Percentiles rank a stretch among this genome's conserved stretches.
phyloP scores from a whole-genome alignment of 108 stramenopile genomes.

The Epithemia pelagica region DNA sequence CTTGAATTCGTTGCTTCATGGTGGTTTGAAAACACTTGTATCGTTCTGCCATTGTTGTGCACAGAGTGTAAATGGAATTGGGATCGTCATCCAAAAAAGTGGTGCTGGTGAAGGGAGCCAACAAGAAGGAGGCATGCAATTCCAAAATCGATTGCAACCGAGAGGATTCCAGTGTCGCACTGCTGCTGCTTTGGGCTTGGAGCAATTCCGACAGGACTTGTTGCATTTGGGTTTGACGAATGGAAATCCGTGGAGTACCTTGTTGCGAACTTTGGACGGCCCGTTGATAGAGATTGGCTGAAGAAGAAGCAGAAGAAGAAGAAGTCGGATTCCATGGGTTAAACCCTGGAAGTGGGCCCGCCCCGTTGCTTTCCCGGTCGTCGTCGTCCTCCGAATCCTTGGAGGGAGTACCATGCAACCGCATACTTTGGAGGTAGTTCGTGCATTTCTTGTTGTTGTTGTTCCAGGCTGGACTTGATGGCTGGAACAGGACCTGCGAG shows the following conservation, averaged over 20 bases:
- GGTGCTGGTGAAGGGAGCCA: not conserved
- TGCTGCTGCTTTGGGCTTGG: not conserved
- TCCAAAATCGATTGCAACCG: not conserved
- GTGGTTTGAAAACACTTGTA: slow-evolving; percentile 25
- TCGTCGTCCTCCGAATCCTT: too few species aligned
- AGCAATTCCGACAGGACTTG: not conserved
- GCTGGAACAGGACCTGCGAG: too few species aligned
- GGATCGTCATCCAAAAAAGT: slow-evolving; percentile 6
- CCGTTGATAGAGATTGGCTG: not conserved
- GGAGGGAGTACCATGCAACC: too few species aligned
- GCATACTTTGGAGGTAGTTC: too few species aligned
- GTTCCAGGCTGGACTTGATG: too few species aligned
- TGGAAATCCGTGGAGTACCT: not conserved
- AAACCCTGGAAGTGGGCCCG: too few species aligned
- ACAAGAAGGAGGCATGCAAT: not conserved
- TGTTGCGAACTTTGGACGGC: not conserved
- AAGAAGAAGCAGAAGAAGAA: not conserved
- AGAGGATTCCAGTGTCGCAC: not conserved
- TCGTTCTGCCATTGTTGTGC: slow-evolving; percentile 23
- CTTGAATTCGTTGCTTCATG: slow-evolving; percentile 27
- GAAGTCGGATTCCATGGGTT: too few species aligned
- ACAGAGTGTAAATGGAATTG: slow-evolving; percentile 36
- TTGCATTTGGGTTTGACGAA: not conserved
- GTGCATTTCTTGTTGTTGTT: too few species aligned
- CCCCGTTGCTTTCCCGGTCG: too few species aligned